Percentiles rank a stretch among this genome's conserved stretches.
These are phyloP conservation scores for Vitis riparia DNA, from an alignment of 164 flowering plant species.

Conservation along the genomic window DNA sequence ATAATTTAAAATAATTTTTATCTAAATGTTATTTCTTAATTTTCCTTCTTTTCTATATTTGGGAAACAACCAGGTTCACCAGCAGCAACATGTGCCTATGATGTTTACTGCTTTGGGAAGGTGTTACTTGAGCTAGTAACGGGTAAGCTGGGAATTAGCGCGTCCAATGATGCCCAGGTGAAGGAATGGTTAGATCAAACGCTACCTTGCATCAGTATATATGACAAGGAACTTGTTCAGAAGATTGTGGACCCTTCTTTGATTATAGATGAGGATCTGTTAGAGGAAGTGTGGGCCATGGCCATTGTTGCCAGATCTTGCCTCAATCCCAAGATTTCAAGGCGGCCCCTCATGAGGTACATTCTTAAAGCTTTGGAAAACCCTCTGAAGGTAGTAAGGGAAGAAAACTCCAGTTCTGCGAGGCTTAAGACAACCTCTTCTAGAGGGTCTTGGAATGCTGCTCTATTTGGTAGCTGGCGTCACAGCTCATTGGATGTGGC, in stretches of 20 bases:
- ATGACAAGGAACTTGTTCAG: constrained; percentile 78
- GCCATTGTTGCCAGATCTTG: constrained; percentile 95
- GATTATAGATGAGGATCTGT: constrained; percentile 78
- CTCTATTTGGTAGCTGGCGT: constrained; percentile 95
- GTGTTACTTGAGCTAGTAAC: constrained; percentile 95
- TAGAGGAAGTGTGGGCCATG: constrained; percentile 99
- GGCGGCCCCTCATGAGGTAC: constrained; percentile 84
- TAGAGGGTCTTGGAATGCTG: constrained; percentile 89
- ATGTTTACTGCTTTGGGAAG: constrained; percentile 94
- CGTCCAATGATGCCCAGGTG: constrained; percentile 47
- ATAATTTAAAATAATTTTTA: neutral
- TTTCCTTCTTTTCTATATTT: neutral
- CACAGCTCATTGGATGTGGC: constrained; percentile 72
- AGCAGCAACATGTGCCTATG: constrained; percentile 73
- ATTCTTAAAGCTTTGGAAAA: constrained; percentile 89
- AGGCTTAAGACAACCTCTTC: constrained; percentile 80
- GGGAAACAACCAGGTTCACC: constrained; percentile 44
- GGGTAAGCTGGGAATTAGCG: constrained; percentile 86
- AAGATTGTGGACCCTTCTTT: constrained; percentile 89
- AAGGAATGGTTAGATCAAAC: constrained; percentile 71
- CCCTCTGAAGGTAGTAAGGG: constrained; percentile 91
- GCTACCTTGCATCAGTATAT: constrained; percentile 69
- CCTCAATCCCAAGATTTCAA: constrained; percentile 84
- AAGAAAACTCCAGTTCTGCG: constrained; percentile 67
- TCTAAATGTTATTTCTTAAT: neutral